phyloP scores from a whole-genome alignment of 2,329 filamentous ascomycete species.

The Neopestalotiopsis sp. region DNA sequence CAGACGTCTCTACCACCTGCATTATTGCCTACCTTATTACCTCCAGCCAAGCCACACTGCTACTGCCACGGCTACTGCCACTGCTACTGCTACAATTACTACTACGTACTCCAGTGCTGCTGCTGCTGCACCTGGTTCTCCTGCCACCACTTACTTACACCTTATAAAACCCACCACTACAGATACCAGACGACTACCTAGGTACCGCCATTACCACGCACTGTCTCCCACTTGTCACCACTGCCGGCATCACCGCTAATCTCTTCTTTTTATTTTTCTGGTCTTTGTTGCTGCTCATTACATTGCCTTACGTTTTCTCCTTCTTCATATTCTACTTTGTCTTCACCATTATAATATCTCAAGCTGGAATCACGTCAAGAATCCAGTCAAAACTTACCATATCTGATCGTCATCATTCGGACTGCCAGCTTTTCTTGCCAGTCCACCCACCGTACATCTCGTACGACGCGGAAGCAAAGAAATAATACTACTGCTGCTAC shows the following conservation, averaged over 20 bases:
- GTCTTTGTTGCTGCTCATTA: background rate
- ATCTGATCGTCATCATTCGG: background rate
- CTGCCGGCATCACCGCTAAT: background rate
- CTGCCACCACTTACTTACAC: background rate
- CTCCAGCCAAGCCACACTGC: background rate
- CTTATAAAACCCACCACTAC: background rate
- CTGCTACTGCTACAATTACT: background rate
- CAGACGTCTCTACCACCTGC: too few species aligned
- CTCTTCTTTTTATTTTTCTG: background rate
- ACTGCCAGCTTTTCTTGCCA: background rate
- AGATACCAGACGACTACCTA: background rate
- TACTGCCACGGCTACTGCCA: too few species aligned
- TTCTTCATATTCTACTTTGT: background rate
- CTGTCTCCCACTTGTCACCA: background rate
- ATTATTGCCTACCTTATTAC: too few species aligned
- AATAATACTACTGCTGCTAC: background rate
- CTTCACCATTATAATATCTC: background rate
- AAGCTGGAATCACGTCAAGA: background rate
- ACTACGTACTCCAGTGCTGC: background rate
- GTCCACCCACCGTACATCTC: background rate
- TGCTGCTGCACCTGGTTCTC: background rate
- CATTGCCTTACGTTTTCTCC: background rate
- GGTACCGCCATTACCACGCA: conserved; percentile 2
- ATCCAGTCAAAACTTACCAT: background rate
- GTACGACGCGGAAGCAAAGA: background rate